A percentile compares a stretch with the other conserved stretches of the same genome.
phyloP scores from a whole-genome alignment of 2,329 filamentous ascomycete genomes.

The Stemphylium beticola region DNA sequence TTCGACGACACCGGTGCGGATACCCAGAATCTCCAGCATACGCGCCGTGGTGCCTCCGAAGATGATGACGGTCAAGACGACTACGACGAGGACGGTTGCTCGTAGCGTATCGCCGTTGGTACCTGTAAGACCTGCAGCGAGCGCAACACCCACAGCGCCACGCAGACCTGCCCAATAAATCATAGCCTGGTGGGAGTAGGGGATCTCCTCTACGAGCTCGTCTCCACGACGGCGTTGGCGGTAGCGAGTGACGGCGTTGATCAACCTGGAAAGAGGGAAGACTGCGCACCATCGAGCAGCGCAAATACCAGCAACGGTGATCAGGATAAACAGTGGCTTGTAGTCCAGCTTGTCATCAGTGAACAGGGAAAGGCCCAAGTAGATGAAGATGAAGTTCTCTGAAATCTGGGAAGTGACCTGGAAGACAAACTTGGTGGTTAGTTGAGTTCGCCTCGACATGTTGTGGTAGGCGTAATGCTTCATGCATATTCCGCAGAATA shows the following conservation, averaged over 20 bases:
- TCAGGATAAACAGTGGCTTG: conserved; percentile 92
- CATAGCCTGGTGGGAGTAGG: conserved; percentile 98
- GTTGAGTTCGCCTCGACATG: conserved; percentile 96
- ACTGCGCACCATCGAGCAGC: conserved; percentile 91
- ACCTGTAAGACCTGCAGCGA: conserved; percentile 86
- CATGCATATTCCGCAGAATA: conserved; percentile 97
- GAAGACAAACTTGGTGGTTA: conserved; percentile 98
- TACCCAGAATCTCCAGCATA: conserved; percentile 97
- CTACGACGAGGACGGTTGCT: conserved; percentile 95
- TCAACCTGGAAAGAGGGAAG: conserved; percentile 85
- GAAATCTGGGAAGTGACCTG: conserved; percentile 92
- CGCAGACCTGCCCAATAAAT: conserved; percentile 98
- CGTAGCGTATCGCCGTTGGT: conserved; percentile 82
- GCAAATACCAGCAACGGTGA: conserved; percentile 90
- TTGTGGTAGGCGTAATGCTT: conserved; percentile 99
- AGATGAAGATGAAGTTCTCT: conserved; percentile 99
- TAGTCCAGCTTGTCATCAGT: conserved; percentile 88
- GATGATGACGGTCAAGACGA: conserved; percentile 97
- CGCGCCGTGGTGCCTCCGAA: conserved; percentile 96
- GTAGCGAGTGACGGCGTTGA: conserved; percentile 93
- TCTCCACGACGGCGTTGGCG: conserved; percentile 74
- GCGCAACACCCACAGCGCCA: conserved; percentile 91
- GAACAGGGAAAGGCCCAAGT: conserved; percentile 91
- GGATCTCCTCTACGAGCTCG: conserved; percentile 78
- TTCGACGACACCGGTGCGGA: conserved; percentile 93